A percentile compares a stretch with the other conserved stretches of the same genome.
These are phyloP conservation scores for Phytophthora hibernalis DNA, from an alignment of 352 stramenopile genomes.

Conservation along the genomic window DNA sequence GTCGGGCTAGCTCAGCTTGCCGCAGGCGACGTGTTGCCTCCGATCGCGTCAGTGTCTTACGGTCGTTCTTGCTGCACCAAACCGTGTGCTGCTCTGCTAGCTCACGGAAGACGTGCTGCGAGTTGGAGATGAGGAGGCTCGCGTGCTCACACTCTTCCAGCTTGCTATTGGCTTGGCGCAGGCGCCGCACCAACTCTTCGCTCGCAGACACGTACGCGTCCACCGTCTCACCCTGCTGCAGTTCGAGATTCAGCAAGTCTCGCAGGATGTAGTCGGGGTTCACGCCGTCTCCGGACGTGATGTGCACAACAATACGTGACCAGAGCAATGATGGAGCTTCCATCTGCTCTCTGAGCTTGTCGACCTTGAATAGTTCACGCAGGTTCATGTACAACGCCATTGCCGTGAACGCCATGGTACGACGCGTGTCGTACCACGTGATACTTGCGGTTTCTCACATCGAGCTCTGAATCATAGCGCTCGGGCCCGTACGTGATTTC, in stretches of 20 bases:
- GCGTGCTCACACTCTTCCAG: constrained; percentile 1
- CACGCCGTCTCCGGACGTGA: no score
- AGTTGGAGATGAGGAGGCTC: constrained; percentile 3
- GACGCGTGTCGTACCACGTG: no score
- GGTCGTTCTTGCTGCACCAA: constrained; percentile 1
- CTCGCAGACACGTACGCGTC: not conserved
- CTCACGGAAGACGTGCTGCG: not conserved
- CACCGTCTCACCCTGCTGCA: not conserved
- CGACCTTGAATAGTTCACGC: no score
- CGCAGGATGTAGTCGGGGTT: not conserved
- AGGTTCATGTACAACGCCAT: no score
- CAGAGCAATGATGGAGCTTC: no score
- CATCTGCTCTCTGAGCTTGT: no score
- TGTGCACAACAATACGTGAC: no score
- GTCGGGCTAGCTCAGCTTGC: not conserved
- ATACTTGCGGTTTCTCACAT: no score
- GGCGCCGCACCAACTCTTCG: not conserved
- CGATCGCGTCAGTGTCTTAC: not conserved
- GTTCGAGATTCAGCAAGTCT: not conserved
- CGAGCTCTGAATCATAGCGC: no score
- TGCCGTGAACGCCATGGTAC: no score
- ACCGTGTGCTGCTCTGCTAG: not conserved
- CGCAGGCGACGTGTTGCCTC: not conserved
- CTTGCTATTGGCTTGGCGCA: not conserved
- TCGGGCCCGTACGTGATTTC: no score